phyloP scores from a whole-genome alignment of 2,329 filamentous ascomycete genomes.

The Dactylellina drechsleri region DNA sequence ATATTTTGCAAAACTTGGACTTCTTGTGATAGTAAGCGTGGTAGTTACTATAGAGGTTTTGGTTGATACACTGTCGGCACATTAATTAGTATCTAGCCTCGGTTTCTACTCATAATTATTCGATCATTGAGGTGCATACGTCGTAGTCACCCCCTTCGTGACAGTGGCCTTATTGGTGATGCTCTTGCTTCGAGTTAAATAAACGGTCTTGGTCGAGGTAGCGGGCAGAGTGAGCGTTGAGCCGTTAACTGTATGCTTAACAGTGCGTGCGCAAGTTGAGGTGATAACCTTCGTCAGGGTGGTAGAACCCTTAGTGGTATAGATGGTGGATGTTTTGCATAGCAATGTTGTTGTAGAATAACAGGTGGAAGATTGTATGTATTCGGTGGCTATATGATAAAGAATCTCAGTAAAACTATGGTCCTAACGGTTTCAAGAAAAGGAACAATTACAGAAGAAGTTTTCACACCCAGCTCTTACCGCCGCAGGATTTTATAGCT shows the following conservation, averaged over 20 bases:
- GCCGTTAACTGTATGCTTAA: neutral
- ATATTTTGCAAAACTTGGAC: slow-evolving; percentile 5
- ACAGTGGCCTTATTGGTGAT: slow-evolving; percentile 2
- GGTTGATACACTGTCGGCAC: neutral
- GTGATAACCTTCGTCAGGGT: neutral
- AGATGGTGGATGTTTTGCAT: slow-evolving; percentile 3
- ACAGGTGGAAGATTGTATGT: slow-evolving; percentile 10
- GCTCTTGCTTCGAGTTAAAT: neutral
- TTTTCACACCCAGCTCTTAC: slow-evolving; percentile 1
- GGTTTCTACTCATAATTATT: too few relatives aligned
- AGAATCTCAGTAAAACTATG: neutral
- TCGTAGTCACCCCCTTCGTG: neutral
- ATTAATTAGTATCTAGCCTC: neutral
- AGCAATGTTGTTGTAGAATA: slow-evolving; percentile 1
- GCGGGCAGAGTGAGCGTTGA: neutral
- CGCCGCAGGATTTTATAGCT: slow-evolving; percentile 1
- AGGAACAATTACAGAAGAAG: slow-evolving; percentile 7
- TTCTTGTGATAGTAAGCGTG: slow-evolving; percentile 5
- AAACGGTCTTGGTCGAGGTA: slow-evolving; percentile 10
- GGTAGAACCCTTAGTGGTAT: slow-evolving; percentile 7
- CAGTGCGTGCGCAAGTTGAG: neutral
- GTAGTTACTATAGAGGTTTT: slow-evolving; percentile 9
- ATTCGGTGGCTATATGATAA: neutral
- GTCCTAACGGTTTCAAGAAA: neutral
- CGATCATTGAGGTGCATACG: neutral